Percentiles rank a stretch among this genome's conserved stretches.
Conservation (phyloP, 73 alveolate species). For the Symbiodinium natans region DNA sequence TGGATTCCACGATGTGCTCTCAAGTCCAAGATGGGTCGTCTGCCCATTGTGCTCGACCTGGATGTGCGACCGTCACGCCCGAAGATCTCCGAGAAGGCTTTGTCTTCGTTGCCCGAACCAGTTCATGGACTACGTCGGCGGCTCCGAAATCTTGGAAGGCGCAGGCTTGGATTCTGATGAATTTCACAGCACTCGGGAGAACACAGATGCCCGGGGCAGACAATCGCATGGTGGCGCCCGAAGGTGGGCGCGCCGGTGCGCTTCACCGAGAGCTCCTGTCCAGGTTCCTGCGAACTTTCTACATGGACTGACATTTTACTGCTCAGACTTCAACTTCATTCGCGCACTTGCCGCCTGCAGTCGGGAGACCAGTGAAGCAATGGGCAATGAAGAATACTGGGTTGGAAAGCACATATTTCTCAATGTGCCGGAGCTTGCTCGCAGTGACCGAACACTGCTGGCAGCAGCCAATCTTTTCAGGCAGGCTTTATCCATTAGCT, state of each 20-base stretch:
- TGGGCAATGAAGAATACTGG: background rate
- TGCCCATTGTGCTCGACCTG: no score
- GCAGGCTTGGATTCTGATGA: background rate
- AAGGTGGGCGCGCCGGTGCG: background rate
- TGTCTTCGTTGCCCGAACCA: background rate
- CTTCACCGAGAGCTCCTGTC: background rate
- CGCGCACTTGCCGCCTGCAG: background rate
- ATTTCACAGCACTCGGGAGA: background rate
- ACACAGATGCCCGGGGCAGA: no score
- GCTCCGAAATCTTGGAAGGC: no score
- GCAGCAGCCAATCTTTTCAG: background rate
- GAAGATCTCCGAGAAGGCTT: background rate
- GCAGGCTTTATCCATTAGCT: background rate
- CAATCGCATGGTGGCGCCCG: no score
- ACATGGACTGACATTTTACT: background rate
- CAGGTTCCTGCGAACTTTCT: background rate
- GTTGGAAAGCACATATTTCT: background rate
- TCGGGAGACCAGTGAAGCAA: background rate
- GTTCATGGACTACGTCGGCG: no score
- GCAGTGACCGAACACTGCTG: background rate
- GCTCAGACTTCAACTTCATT: background rate
- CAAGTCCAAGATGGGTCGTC: no score
- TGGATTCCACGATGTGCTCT: no score
- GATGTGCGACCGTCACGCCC: no score
- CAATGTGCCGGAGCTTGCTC: background rate